Conservation (phyloP, 2,329 filamentous ascomycete genomes). For the Fusarium sp. region DNA sequence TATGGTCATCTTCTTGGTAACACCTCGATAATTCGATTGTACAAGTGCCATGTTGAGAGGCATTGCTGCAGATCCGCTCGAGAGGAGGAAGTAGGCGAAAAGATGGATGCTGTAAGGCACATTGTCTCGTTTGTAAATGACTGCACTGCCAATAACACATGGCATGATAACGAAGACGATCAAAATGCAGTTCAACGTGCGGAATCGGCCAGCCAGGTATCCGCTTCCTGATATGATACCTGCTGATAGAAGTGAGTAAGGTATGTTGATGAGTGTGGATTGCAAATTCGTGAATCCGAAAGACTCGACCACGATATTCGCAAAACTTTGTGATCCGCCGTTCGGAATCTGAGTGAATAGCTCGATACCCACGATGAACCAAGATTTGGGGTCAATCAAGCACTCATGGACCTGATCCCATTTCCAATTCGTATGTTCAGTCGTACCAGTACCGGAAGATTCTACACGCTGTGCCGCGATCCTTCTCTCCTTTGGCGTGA, state of each 20-base stretch:
- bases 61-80: slow-evolving; percentile 63
- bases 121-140: slow-evolving; percentile 60
- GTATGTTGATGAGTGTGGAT: slow-evolving; percentile 67
- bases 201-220: slow-evolving; percentile 62
- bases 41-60: slow-evolving; percentile 66
- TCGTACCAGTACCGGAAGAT: slow-evolving; percentile 62
- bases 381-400: slow-evolving; percentile 67
- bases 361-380: slow-evolving; percentile 65
- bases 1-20: slow-evolving; percentile 70
- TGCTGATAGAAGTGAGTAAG: slow-evolving; percentile 64
- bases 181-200: slow-evolving; percentile 62
- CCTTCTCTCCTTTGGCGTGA: slow-evolving; percentile 63
- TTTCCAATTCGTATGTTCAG: slow-evolving; percentile 59
- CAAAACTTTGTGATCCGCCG: slow-evolving; percentile 69
- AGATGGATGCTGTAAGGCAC: slow-evolving; percentile 58
- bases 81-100: slow-evolving; percentile 67
- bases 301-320: slow-evolving; percentile 65
- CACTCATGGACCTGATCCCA: slow-evolving; percentile 65
- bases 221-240: slow-evolving; percentile 60
- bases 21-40: slow-evolving; percentile 65
- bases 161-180: slow-evolving; percentile 61
- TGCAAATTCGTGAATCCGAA: slow-evolving; percentile 66
- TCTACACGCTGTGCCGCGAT: slow-evolving; percentile 59
- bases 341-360: slow-evolving; percentile 69
- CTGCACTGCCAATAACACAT: slow-evolving; percentile 61